Evolutionary conservation across 2,329 filamentous ascomycete species (phyloP).

Genomic region (Alternaria viburni): DNA sequence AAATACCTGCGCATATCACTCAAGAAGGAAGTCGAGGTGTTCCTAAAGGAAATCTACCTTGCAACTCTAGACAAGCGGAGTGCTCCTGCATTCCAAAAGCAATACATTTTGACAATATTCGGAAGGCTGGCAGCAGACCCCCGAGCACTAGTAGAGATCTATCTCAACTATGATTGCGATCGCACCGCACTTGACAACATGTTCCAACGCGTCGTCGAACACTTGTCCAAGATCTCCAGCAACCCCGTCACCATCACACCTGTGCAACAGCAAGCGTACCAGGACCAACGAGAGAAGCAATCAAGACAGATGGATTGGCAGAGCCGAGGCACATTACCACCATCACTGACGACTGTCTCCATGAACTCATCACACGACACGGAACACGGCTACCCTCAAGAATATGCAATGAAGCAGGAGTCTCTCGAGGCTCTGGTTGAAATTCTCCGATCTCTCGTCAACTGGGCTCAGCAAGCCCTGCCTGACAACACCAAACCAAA

Average conservation of each 20-base stretch:
- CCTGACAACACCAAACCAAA: slow-evolving; percentile 54
- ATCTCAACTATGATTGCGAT: slow-evolving; percentile 98
- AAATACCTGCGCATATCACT: slow-evolving; percentile 92
- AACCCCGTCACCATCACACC: slow-evolving; percentile 76
- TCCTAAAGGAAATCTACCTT: slow-evolving; percentile 95
- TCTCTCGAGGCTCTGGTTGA: slow-evolving; percentile 89
- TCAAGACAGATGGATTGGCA: slow-evolving; percentile 78
- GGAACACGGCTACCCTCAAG: slow-evolving; percentile 78
- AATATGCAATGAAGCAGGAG: slow-evolving; percentile 89
- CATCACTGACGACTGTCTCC: slow-evolving; percentile 80
- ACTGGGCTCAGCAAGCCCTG: slow-evolving; percentile 81
- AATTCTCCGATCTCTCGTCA: slow-evolving; percentile 85
- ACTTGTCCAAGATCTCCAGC: slow-evolving; percentile 86
- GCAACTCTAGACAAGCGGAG: slow-evolving; percentile 87
- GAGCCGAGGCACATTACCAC: slow-evolving; percentile 81
- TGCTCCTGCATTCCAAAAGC: slow-evolving; percentile 87
- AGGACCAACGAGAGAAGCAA: slow-evolving; percentile 73
- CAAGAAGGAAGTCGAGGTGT: slow-evolving; percentile 99
- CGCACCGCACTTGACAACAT: slow-evolving; percentile 92
- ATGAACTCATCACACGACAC: slow-evolving; percentile 64
- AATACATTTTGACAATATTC: slow-evolving; percentile 86
- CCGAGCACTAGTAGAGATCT: slow-evolving; percentile 88
- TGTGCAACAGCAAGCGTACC: slow-evolving; percentile 82
- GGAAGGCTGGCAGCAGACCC: slow-evolving; percentile 85
- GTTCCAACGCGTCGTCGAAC: slow-evolving; percentile 92